Percentiles rank a stretch among this genome's conserved stretches.
These are phyloP conservation scores for Phyllosticta paracitricarpa DNA, from an alignment of 2,329 filamentous ascomycete species.

Conservation along the genomic window DNA sequence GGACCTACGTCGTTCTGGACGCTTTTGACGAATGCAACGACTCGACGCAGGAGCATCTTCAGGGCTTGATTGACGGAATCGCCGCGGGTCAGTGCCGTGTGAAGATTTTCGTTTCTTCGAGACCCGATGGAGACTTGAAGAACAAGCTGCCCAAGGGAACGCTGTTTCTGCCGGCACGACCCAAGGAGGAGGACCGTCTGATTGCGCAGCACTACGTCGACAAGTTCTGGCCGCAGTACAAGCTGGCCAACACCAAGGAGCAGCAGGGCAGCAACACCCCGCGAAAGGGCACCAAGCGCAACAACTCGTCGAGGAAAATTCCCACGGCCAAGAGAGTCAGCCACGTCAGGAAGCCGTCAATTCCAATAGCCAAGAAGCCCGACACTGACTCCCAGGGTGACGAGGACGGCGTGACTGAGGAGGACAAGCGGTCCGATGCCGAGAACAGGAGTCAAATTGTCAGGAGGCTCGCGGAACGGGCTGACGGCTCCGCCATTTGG, in stretches of 20 bases:
- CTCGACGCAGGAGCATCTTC: not conserved
- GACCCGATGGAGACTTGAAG: not conserved
- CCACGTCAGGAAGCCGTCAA: not conserved
- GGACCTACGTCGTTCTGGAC: not conserved
- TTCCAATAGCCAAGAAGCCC: not conserved
- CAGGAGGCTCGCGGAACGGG: not conserved
- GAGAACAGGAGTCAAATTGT: not conserved
- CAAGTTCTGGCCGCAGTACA: not conserved
- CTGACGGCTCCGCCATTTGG: constrained; percentile 1
- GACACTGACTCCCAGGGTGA: not conserved
- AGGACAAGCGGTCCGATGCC: not conserved
- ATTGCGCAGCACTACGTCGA: not conserved
- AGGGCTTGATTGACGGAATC: not conserved
- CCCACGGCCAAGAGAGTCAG: not conserved
- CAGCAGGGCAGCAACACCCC: not conserved
- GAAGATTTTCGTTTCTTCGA: constrained; percentile 1
- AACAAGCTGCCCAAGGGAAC: not conserved
- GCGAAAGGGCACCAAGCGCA: not conserved
- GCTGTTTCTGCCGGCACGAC: not conserved
- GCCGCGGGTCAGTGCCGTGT: not conserved
- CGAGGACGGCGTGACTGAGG: not conserved
- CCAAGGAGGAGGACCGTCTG: not conserved
- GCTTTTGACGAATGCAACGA: not conserved
- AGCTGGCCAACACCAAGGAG: not conserved
- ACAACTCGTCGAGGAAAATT: not conserved